phyloP scores from a whole-genome alignment of 2,329 filamentous ascomycete genomes.

The Cercospora citrullina region DNA sequence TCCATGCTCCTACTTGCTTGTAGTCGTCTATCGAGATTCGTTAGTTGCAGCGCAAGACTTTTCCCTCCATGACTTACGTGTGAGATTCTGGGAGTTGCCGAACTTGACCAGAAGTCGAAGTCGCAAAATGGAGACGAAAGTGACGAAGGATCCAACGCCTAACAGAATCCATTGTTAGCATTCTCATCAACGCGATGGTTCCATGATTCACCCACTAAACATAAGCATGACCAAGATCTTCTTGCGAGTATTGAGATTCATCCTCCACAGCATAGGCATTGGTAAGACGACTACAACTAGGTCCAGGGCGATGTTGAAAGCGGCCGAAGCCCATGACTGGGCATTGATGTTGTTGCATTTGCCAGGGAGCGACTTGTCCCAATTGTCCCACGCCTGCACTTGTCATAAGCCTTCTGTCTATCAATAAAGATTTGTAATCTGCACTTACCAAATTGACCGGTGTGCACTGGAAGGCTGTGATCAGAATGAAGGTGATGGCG shows the following conservation, averaged over 20 bases:
- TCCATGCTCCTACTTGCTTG: constrained; percentile 26
- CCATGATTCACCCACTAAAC: constrained; percentile 18
- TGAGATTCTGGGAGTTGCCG: constrained; percentile 22
- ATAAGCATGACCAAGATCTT: constrained; percentile 26
- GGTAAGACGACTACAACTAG: constrained; percentile 20
- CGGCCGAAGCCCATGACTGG: constrained; percentile 23
- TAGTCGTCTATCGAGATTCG: constrained; percentile 21
- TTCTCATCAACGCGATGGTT: neutral
- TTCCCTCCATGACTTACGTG: constrained; percentile 5
- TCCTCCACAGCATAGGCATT: constrained; percentile 26
- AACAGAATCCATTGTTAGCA: neutral
- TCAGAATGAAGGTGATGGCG: constrained; percentile 20
- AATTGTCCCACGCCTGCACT: constrained; percentile 20
- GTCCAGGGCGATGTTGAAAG: constrained; percentile 25
- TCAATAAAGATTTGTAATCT: too few species aligned
- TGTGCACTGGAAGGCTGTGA: constrained; percentile 24
- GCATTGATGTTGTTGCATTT: constrained; percentile 26
- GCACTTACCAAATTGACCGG: constrained; percentile 19
- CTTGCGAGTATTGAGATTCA: constrained; percentile 25
- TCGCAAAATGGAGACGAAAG: constrained; percentile 23
- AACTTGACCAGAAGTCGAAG: constrained; percentile 22
- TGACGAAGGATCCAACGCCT: constrained; percentile 26
- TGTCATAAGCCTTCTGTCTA: neutral
- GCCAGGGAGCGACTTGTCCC: constrained; percentile 21
- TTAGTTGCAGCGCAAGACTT: neutral